Base-by-base conservation (phyloP, 805 yeast species). In the Pichia californica region DNA sequence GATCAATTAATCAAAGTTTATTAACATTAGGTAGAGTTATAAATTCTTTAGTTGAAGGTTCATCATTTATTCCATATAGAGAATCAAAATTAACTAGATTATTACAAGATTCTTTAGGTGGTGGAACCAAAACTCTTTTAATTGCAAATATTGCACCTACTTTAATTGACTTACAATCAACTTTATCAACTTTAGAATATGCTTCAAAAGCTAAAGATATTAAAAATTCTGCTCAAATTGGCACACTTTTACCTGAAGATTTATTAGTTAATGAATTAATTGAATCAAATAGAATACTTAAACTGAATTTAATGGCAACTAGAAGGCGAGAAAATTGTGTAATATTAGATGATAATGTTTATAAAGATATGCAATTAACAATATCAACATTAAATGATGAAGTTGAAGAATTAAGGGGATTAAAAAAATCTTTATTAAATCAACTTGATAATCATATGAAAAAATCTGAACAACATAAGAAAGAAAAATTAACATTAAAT, bases 21-120 rank as follows among this genome's bases (percentile, higher is more conserved):
- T 66, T 91, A 30, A 82, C 96, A 0, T 69, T 91, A 34, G 98
- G 98, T 1, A 70, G 95, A 48, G 97, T 91, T 1, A 89, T 91
- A 18, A 88, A 83, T 58, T 71, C 79, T 1, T 62, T 83, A 16
- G 85, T 79, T 3, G 86, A 79, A 51, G 71, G 71, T 31, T 69
- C 69, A 41, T 69, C 72, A 16, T 95, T 87, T 59, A 77, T 91
- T 26, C 97, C 98, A 0, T 65, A 64, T 40, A 56, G 94, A 53
- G 93, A 85, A 55, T 83, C 91, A 1, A 85, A 84, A 58, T 69
- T 85, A 43, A 85, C 94, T 0, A 66, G 88, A 43, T 63, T 85
- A 23, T 63, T 85, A 31, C 89, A 85, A 54, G 93, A 84, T 54
- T 82, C 89, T 0, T 64, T 87, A 30, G 88, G 93, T 1, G 96